Base-by-base conservation (phyloP, 139 green algal genomes). In the Chlorella sp. region DNA sequence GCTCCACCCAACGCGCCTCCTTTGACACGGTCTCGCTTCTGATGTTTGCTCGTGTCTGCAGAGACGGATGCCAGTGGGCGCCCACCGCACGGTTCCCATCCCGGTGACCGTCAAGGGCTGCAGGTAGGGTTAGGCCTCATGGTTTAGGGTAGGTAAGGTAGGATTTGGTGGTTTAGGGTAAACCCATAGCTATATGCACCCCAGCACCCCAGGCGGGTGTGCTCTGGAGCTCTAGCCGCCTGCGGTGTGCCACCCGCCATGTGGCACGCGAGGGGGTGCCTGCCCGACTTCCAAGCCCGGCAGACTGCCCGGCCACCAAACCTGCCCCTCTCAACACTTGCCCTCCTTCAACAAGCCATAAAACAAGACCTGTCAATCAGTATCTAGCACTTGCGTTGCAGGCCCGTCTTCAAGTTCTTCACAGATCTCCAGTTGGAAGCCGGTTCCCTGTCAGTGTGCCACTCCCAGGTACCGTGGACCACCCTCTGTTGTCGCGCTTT, bases 361-460 rank as follows among this genome's bases (percentile, higher is more conserved):
- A 37, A 36, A 77, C 28, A n/a, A n/a, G n/a, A n/a, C 48, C 48
- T 57, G 48, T 9, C 5, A 18, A 18, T 75, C 21, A 5, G 32
- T 75, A 7, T 28, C 64, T 71, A 2, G 11, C 64, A 32, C 15
- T 3, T 4, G 14, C 36, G 9, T 28, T 69, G 48, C 85, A 89
- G 78, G 57, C 57, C 90, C 0, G 86, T 89, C 30, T 90, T 87
- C 81, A 97, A 97, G 91, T 92, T 95, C 76, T 97, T 96, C 91
- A 97, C 95, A 0, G 95, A 97, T 77, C 42, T 96, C 37, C 53
- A 81, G 12, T 78, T 93, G 0, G 89, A 93, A 37, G 90, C 92
- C 48, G 71, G 89, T 16, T 86, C 89, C 22, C 88, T 94, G 28
- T n/a, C 71, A 2, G 92, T 91, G 42, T 89, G 68, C 61, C 95